These are phyloP conservation scores for Apophysomyces elegans DNA, from an alignment of 371 early-diverging fungal genomes.

Conservation along the genomic window DNA sequence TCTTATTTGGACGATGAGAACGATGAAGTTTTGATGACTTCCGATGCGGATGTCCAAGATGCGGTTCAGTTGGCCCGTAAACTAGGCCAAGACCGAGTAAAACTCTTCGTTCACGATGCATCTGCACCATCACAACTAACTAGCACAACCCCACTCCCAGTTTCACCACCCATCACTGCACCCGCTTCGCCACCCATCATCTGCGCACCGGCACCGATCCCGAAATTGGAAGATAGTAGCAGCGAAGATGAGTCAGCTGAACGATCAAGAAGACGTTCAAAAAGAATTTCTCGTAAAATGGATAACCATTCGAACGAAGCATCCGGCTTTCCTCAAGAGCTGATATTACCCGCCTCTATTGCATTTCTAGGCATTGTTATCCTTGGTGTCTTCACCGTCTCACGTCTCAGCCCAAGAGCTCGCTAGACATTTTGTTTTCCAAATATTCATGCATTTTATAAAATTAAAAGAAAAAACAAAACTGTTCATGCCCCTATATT, in stretches of 20 bases:
- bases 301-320: slow-evolving; percentile 3
- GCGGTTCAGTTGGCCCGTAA: slow-evolving; percentile 78
- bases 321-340: slow-evolving; percentile 50
- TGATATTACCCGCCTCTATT: slow-evolving; percentile 61
- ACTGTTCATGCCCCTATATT: background rate
- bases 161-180: slow-evolving; percentile 1
- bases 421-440: slow-evolving; percentile 14
- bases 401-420: slow-evolving; percentile 23
- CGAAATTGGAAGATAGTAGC: background rate
- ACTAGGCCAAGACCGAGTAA: slow-evolving; percentile 70
- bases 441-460: slow-evolving; percentile 8
- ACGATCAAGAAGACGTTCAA: slow-evolving; percentile 3
- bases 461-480: background rate
- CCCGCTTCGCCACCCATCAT: slow-evolving; percentile 12
- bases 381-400: slow-evolving; percentile 57
- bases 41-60: slow-evolving; percentile 79
- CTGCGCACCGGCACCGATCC: background rate
- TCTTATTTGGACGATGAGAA: slow-evolving; percentile 89
- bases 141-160: slow-evolving; percentile 3
- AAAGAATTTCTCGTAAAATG: background rate
- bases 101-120: slow-evolving; percentile 65
- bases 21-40: slow-evolving; percentile 77
- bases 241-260: background rate
- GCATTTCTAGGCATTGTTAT: slow-evolving; percentile 61
- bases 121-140: background rate